phyloP scores from a whole-genome alignment of 257 asterid species.

The Solanum sparsipilum region DNA sequence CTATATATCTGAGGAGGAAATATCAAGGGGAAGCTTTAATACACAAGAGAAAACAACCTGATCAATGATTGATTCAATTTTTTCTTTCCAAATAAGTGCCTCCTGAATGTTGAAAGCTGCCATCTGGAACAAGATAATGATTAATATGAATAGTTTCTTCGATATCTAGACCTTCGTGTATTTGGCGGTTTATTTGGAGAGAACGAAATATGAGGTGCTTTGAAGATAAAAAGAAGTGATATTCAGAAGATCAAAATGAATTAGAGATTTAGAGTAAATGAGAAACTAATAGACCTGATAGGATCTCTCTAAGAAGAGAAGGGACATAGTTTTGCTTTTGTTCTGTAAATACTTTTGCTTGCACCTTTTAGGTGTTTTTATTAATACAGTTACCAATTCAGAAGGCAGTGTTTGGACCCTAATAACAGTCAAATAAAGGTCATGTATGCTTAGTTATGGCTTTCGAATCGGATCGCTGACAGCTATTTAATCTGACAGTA shows the following conservation, averaged over 20 bases:
- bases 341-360: not conserved
- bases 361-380: not conserved
- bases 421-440: not conserved
- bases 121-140: slow-evolving; percentile 48
- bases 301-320: not conserved
- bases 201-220: not conserved
- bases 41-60: slow-evolving; percentile 39
- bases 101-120: slow-evolving; percentile 97
- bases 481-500: not conserved
- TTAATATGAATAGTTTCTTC: not conserved
- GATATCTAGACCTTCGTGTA: not conserved
- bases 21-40: not conserved
- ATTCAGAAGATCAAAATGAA: not conserved
- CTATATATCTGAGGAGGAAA: not conserved
- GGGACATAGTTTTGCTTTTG: not conserved
- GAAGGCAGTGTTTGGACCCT: not conserved
- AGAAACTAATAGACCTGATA: not conserved
- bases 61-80: slow-evolving; percentile 78
- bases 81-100: slow-evolving; percentile 80
- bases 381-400: not conserved
- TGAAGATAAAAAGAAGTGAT: not conserved
- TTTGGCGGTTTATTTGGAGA: not conserved
- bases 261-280: not conserved
- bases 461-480: not conserved
- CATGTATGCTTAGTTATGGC: not conserved